Base-by-base conservation (phyloP, 805 yeast genomes). In the Debaryomyces tyrocola region DNA sequence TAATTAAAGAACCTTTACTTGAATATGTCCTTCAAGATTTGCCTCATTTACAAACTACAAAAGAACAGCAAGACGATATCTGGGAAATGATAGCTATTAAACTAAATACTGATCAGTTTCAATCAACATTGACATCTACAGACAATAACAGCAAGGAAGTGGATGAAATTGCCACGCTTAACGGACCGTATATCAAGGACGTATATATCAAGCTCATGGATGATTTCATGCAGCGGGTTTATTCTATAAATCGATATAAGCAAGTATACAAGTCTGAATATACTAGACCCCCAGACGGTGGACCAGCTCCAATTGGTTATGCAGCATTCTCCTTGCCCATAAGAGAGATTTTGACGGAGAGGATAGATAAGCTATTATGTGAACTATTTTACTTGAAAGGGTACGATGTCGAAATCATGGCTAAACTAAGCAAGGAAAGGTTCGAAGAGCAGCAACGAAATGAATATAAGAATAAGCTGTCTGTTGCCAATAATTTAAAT, bases 51-150 rank as follows among this genome's bases (percentile, higher is more conserved):
- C 73, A 67, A 50, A 21, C 54, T 10, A 63, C 58, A 1, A 47
- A 42, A 14, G 37, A 46, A 27, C 57, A 57, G 33, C 56, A 55
- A 42, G 65, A 64, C 28, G 64, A 64, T 45, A 43, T 54, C 0
- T 67, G 73, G 73, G 73, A 66, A 51, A 48, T 63, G 2, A 52
- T 67, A 14, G 72, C 73, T n/a, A 66, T 66, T 20, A 62, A 62
- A 37, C 48, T 67, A 18, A 64, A 58, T 46, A 59, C 51, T 31
- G 38, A 47, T 31, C 55, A 55, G 15, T 59, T 60, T 41, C 40
- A 44, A 3, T 41, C 48, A 2, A 38, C 59, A 2, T 29, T 61
- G 8, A 49, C 45, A 6, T 15, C 37, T 3, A 8, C 24, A 6
- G 38, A 6, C 9, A 20, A 20, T 7, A 36, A 40, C 3, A 31